phyloP scores from a whole-genome alignment of 2,329 filamentous ascomycete genomes.

The Pestalotiopsis sp. region DNA sequence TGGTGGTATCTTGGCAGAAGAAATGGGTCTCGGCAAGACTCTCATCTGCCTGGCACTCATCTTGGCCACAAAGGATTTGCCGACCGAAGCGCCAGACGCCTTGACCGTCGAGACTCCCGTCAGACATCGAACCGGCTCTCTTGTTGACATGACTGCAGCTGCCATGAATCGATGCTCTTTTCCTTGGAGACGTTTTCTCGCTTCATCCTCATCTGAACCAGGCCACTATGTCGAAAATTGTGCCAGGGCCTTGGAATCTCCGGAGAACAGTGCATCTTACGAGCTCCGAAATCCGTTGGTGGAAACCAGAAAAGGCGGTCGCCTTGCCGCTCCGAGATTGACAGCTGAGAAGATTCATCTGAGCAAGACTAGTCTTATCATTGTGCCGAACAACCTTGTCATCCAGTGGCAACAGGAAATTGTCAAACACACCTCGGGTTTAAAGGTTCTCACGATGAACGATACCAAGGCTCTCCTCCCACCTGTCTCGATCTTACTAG shows the following conservation, averaged over 20 bases:
- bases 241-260: conserved; percentile 49
- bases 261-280: conserved; percentile 59
- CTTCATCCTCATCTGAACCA: conserved; percentile 44
- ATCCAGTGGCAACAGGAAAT: conserved; percentile 86
- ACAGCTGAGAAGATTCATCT: conserved; percentile 57
- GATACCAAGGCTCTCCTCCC: conserved; percentile 56
- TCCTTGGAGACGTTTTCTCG: conserved; percentile 70
- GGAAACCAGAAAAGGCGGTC: conserved; percentile 36
- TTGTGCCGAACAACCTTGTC: conserved; percentile 81
- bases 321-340: conserved; percentile 31
- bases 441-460: conserved; percentile 66
- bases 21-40: conserved; percentile 85
- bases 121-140: conserved; percentile 51
- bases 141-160: conserved; percentile 76
- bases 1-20: conserved; percentile 79
- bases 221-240: conserved; percentile 40
- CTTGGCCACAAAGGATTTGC: conserved; percentile 70
- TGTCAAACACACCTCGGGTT: conserved; percentile 67
- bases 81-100: conserved; percentile 63
- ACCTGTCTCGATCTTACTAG: conserved; percentile 53
- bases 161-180: conserved; percentile 64
- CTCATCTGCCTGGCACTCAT: conserved; percentile 80
- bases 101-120: conserved; percentile 42
- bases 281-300: conserved; percentile 39
- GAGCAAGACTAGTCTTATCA: conserved; percentile 70